Percentiles rank a stretch among this genome's conserved stretches.
These are phyloP conservation scores for Pseudopediastrum boryanum DNA, from an alignment of 139 green algal species.

Conservation along the genomic window DNA sequence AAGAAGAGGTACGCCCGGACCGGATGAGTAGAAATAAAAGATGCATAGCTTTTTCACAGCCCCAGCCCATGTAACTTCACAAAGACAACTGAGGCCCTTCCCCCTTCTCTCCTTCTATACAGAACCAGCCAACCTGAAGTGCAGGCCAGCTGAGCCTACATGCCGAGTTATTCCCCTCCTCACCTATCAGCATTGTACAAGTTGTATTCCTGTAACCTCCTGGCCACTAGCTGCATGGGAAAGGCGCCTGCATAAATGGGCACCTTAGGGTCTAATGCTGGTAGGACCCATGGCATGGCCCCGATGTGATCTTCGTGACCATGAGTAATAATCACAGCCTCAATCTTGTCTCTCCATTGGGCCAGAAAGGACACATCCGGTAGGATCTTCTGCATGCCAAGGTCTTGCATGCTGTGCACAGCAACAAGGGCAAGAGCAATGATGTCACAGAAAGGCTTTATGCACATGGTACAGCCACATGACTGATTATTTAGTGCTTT, in stretches of 20 bases:
- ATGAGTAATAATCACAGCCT: slow-evolving; percentile 70
- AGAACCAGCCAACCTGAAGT: no score
- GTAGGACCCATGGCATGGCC: slow-evolving; percentile 75
- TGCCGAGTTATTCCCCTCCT: no score
- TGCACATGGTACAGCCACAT: no score
- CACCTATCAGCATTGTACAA: slow-evolving; percentile 81
- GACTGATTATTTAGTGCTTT: no score
- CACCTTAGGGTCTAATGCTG: slow-evolving; percentile 91
- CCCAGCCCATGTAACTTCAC: no score
- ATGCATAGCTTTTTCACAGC: no score
- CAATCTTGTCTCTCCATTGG: slow-evolving; percentile 96
- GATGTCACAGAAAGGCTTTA: no score
- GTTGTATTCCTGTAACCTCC: slow-evolving; percentile 90
- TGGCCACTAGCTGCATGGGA: slow-evolving; percentile 93
- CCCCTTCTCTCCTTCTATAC: no score
- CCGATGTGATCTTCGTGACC: slow-evolving; percentile 93
- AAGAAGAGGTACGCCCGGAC: no score
- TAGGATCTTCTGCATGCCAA: slow-evolving; percentile 98
- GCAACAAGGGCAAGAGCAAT: slow-evolving; percentile 11
- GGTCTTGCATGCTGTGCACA: slow-evolving; percentile 91
- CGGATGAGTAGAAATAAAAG: no score
- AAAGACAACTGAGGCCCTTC: no score
- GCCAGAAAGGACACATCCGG: slow-evolving; percentile 95
- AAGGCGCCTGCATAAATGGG: slow-evolving; percentile 91
- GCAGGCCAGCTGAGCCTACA: no score